Conservation (phyloP, 805 yeast genomes). For the Candida ascalaphidarum region DNA sequence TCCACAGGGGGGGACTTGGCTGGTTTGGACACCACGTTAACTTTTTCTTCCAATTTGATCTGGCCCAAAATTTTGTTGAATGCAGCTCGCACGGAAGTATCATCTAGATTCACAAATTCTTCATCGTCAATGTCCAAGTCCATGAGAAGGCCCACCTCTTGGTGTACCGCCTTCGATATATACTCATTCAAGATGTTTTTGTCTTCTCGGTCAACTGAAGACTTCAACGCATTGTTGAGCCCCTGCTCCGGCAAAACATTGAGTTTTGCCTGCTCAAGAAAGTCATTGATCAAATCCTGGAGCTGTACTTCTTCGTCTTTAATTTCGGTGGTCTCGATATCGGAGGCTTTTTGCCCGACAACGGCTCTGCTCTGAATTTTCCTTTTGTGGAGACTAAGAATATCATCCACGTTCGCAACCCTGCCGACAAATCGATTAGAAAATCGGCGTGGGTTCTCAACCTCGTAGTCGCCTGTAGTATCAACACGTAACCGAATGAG, state of each 20-base stretch:
- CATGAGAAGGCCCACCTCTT: constrained; percentile 42
- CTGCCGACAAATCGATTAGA: constrained; percentile 84
- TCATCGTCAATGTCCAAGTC: constrained; percentile 35
- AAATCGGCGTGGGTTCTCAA: constrained; percentile 83
- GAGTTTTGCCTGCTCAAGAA: constrained; percentile 54
- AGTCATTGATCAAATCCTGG: constrained; percentile 54
- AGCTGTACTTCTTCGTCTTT: constrained; percentile 32
- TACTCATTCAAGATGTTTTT: constrained; percentile 60
- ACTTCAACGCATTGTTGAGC: constrained; percentile 61
- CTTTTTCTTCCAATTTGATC: constrained; percentile 20
- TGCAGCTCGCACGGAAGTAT: constrained; percentile 17
- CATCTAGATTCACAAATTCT: constrained; percentile 20
- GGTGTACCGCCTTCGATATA: constrained; percentile 46
- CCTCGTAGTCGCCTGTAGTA: constrained; percentile 83
- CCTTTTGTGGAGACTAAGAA: constrained; percentile 60
- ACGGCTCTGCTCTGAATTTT: constrained; percentile 8
- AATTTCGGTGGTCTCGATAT: neutral
- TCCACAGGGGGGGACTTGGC: too few species aligned
- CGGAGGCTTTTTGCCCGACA: too few species aligned
- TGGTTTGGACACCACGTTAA: too few species aligned
- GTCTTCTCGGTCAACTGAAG: constrained; percentile 77
- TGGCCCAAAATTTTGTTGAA: constrained; percentile 36
- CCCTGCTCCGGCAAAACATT: constrained; percentile 69
- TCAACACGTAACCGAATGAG: constrained; percentile 77
- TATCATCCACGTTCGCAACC: constrained; percentile 88